Conservation (phyloP, 148 eudicot genomes). For the Arctostaphylos glauca region DNA sequence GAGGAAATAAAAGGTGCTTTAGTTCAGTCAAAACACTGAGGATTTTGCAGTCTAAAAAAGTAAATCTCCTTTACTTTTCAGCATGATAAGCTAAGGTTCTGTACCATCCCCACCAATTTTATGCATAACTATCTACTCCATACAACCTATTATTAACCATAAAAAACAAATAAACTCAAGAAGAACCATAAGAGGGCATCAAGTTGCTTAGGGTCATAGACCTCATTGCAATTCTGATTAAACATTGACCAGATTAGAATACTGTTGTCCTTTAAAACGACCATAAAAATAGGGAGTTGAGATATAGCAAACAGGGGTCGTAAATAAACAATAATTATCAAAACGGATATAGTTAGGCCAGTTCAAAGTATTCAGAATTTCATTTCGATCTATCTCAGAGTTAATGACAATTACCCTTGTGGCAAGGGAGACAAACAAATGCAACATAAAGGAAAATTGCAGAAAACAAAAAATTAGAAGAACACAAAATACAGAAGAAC, state of each 20-base stretch:
- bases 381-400: background rate
- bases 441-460: background rate
- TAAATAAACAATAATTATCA: background rate
- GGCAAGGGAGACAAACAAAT: background rate
- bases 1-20: background rate
- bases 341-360: background rate
- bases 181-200: background rate
- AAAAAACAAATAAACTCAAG: background rate
- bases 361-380: constrained; percentile 5
- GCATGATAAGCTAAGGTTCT: background rate
- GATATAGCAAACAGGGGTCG: background rate
- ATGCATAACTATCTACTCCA: background rate
- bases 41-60: background rate
- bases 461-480: background rate
- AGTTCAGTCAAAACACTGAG: background rate
- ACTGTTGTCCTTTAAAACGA: background rate
- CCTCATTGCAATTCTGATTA: background rate
- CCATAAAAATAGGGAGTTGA: background rate
- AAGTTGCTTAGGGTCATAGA: background rate
- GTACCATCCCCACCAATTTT: background rate
- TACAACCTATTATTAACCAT: background rate
- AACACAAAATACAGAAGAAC: background rate
- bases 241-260: background rate
- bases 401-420: background rate
- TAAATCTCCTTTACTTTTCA: background rate